Conservation (phyloP, 2,329 filamentous ascomycete species). For the Nigrospora oryzae region DNA sequence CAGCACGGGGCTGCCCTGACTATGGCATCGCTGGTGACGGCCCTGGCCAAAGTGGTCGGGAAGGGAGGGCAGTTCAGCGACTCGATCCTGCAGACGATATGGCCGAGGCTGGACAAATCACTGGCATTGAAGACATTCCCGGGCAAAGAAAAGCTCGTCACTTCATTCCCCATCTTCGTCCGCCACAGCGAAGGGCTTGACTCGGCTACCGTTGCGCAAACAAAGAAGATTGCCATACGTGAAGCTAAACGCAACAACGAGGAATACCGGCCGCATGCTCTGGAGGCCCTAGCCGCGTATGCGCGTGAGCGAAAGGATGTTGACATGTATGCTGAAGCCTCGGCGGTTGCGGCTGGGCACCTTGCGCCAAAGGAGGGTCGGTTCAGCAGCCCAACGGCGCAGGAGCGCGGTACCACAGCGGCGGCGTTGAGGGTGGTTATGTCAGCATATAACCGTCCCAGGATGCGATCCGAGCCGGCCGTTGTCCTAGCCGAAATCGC, state of each 20-base stretch:
- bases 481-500: conserved; percentile 30
- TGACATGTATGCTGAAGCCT: conserved; percentile 60
- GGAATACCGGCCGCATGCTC: conserved; percentile 69
- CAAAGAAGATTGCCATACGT: conserved; percentile 73
- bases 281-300: conserved; percentile 65
- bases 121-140: conserved; percentile 85
- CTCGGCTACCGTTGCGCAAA: conserved; percentile 45
- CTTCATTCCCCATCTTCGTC: conserved; percentile 71
- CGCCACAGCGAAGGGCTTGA: conserved; percentile 53
- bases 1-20: conserved; percentile 83
- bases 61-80: conserved; percentile 50
- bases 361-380: conserved; percentile 45
- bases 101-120: conserved; percentile 77
- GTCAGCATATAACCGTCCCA: conserved; percentile 36
- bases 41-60: conserved; percentile 52
- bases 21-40: conserved; percentile 63
- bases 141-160: conserved; percentile 79
- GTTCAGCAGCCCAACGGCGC: conserved; percentile 28
- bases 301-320: conserved; percentile 59
- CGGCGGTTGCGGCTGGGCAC: conserved; percentile 52
- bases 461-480: conserved; percentile 26
- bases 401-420: conserved; percentile 32
- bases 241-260: conserved; percentile 90
- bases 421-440: conserved; percentile 43
- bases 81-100: conserved; percentile 55